Base-by-base conservation (phyloP, 2,329 filamentous ascomycete genomes). In the Acrodontium crateriforme region DNA sequence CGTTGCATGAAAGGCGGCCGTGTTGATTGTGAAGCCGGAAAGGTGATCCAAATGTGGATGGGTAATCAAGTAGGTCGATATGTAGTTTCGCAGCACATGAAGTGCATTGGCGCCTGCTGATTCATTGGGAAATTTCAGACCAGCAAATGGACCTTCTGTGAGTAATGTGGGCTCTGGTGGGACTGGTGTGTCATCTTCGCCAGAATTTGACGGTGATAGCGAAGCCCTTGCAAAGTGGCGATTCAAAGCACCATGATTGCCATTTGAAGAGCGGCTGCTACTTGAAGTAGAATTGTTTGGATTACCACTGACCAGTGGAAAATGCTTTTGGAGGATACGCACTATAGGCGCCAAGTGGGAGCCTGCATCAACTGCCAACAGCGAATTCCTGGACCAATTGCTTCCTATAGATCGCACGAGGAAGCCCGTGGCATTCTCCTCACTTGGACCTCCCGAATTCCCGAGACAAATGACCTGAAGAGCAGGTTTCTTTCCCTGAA, bases 1-100 rank as follows among this genome's bases (percentile, higher is more conserved):
- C 2, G 78, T 71, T 16, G 79, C 80, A 16, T 82, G 77, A 12
- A 91, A 71, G 3, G 80, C 77, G 4, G 89, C 85, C 0, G 87
- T 94, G 53, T 95, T 95, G 52, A 95, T 77, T 17, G 89, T 81
- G 41, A 95, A 81, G 8, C 80, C 89, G 12, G 81, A 75, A 13
- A 95, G 74, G 54, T 98, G 89, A 47, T 98, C 89, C 1, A 98
- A 67, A 56, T 98, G 89, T n/a, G 89, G 82, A 53, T 98, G 89
- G 0, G 87, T 98, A 45, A 98, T 83, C 36, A 95, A 71, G 47
- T 87, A 89, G 0, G 83, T 79, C 24, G 87, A 82, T 32, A 98
- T 71, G 25, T 94, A 69, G 31, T 77, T 69, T 30, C 77, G 69
- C 22, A 85, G 74, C 26, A 98, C 65, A 50, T 91, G 68, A 3